Conservation (phyloP, 495 filamentous ascomycete genomes). For the Annulohypoxylon stygium region DNA sequence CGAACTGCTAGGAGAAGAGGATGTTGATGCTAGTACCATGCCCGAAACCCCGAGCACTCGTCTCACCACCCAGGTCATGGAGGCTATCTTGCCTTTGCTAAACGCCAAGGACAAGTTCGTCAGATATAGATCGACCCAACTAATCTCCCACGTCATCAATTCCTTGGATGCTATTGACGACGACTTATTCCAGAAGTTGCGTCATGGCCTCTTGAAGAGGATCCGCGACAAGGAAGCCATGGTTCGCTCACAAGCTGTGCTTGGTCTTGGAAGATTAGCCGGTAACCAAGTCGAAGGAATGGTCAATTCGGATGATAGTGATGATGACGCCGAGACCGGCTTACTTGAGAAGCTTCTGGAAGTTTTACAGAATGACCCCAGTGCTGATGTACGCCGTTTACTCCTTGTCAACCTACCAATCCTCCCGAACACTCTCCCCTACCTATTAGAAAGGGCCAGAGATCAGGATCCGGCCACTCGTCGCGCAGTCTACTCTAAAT, state of each 20-base stretch:
- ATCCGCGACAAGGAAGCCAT: conserved; percentile 93
- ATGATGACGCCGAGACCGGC: conserved; percentile 67
- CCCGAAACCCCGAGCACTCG: conserved; percentile 85
- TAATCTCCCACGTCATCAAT: conserved; percentile 88
- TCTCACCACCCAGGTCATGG: conserved; percentile 77
- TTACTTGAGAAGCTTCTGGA: conserved; percentile 87
- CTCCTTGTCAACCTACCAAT: conserved; percentile 91
- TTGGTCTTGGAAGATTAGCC: conserved; percentile 85
- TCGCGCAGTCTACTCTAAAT: conserved; percentile 85
- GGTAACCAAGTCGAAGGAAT: conserved; percentile 83
- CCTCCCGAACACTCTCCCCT: conserved; percentile 83
- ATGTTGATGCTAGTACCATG: conserved; percentile 70
- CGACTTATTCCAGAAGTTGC: conserved; percentile 84
- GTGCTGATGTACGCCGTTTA: conserved; percentile 89
- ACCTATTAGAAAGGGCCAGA: conserved; percentile 88
- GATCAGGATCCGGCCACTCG: conserved; percentile 88
- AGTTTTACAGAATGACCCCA: conserved; percentile 93
- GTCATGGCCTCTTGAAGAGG: conserved; percentile 80
- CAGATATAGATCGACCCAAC: conserved; percentile 89
- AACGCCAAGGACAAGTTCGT: conserved; percentile 90
- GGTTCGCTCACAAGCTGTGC: conserved; percentile 92
- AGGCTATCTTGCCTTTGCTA: conserved; percentile 76
- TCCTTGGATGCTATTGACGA: conserved; percentile 91
- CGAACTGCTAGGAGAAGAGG: conserved; percentile 62
- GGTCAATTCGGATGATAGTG: conserved; percentile 74